Evolutionary conservation across 2,329 filamentous ascomycete genomes (phyloP), one percentile per base, ranked within the genome.

Genomic region (Fusarium fracticaudum): DNA sequence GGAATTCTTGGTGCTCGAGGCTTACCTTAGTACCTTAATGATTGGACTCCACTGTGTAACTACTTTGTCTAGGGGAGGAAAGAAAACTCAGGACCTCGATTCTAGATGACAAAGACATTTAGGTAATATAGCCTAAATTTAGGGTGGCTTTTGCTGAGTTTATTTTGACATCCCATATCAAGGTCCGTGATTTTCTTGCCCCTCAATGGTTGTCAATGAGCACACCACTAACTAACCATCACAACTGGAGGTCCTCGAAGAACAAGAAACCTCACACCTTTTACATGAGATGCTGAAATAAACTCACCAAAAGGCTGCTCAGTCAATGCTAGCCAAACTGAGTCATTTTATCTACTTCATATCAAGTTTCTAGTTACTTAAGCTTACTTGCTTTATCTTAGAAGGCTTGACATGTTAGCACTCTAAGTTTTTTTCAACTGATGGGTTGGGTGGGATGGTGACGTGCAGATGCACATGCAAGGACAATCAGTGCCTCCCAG

Each of bases 11-110:
- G 55, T 35, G 60, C 59, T 44, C n/a, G 17, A 31, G 33, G 40
- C 20, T 41, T 35, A 35, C 33, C 33, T 14, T 33, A 33, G 33
- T 33, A 33, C 13, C 33, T 35, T 59, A 14, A 9, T 77, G 64
- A 69, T 78, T 77, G 76, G 76, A 17, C 12, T 40, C 55, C 24
- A 48, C 31, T 29, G 31, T 37, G 17, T 51, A 35, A 24, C 31
- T 35, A 24, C 45, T 35, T 29, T 29, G 24, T 33, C 18, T 17
- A 17, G 33, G 33, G 33, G 33, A 15, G 33, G 15, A 35, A 35
- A 35, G 33, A 35, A 35, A 35, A 35, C 33, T 35, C 33, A 35
- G 8, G 8, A 35, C 33, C 33, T 17, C 33, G 33, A 35, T 35
- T 8, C 15, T 35, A 17, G 14, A 35, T 35, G 33, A 35, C 14